These are phyloP conservation scores for Leptographium radiaticola DNA, from an alignment of 2,329 filamentous ascomycete species.

Conservation along the genomic window DNA sequence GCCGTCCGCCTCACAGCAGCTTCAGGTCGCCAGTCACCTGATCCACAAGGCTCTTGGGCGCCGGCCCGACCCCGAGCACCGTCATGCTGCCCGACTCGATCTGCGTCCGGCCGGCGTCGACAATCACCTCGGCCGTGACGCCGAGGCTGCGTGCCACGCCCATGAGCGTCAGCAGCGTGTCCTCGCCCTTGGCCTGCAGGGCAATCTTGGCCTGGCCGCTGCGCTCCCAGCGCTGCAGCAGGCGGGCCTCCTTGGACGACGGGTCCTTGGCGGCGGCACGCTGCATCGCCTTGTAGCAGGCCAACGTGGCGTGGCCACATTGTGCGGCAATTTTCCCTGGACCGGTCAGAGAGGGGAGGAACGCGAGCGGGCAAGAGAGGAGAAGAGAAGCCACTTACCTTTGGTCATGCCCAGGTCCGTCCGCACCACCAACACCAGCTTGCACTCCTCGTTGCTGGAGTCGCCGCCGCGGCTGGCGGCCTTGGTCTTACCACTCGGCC, in stretches of 20 bases:
- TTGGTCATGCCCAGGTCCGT: conserved; percentile 97
- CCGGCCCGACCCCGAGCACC: conserved; percentile 72
- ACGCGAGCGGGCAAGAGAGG: neutral
- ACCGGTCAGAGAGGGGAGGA: neutral
- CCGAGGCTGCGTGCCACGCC: conserved; percentile 72
- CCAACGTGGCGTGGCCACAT: conserved; percentile 88
- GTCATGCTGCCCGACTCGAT: conserved; percentile 89
- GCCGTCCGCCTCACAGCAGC: conserved; percentile 42
- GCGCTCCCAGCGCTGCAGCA: conserved; percentile 76
- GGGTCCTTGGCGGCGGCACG: conserved; percentile 36
- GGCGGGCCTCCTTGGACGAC: conserved; percentile 38
- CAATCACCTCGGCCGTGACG: conserved; percentile 77
- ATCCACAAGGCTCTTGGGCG: conserved; percentile 77
- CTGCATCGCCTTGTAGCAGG: conserved; percentile 82
- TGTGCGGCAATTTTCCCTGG: conserved; percentile 94
- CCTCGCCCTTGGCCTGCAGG: conserved; percentile 75
- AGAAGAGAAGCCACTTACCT: conserved; percentile 39
- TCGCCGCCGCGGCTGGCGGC: conserved; percentile 24
- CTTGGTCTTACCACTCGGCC: conserved; percentile 22
- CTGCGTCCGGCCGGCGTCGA: conserved; percentile 93
- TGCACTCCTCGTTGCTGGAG: conserved; percentile 64
- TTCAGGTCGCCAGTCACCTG: conserved; percentile 75
- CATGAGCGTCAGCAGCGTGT: conserved; percentile 62
- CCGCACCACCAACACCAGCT: conserved; percentile 81
- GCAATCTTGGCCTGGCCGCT: conserved; percentile 88